A percentile compares a stretch with the other conserved stretches of the same genome.
These are phyloP conservation scores for Fusarium haematococcum DNA, from an alignment of 2,329 filamentous ascomycete species.

Conservation along the genomic window DNA sequence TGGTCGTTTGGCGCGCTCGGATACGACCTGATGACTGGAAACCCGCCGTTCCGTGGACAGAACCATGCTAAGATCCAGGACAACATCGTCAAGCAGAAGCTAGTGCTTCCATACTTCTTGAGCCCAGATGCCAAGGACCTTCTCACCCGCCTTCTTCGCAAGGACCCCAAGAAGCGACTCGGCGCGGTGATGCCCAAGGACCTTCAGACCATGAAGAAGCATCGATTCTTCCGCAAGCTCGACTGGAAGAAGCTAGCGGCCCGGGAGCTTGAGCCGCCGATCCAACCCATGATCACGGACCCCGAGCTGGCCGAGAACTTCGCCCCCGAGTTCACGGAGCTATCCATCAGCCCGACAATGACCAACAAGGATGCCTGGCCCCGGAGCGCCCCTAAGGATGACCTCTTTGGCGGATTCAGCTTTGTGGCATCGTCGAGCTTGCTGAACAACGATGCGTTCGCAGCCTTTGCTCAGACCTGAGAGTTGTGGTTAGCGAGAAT, in stretches of 20 bases:
- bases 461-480: constrained; percentile 41
- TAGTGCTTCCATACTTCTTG: constrained; percentile 89
- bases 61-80: constrained; percentile 97
- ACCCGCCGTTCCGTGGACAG: constrained; percentile 88
- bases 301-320: constrained; percentile 98
- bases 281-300: constrained; percentile 93
- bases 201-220: constrained; percentile 84
- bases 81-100: constrained; percentile 94
- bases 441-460: constrained; percentile 62
- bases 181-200: constrained; percentile 92
- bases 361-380: constrained; percentile 58
- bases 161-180: constrained; percentile 91
- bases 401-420: constrained; percentile 73
- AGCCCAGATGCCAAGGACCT: constrained; percentile 94
- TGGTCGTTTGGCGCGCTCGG: constrained; percentile 96
- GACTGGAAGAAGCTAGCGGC: constrained; percentile 90
- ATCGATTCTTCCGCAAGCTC: constrained; percentile 97
- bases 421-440: constrained; percentile 71
- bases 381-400: constrained; percentile 59
- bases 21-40: constrained; percentile 92
- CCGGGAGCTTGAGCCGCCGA: constrained; percentile 87
- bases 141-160: constrained; percentile 87
- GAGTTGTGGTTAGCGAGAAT: not conserved
- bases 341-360: constrained; percentile 81
- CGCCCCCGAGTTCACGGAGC: constrained; percentile 87